These are phyloP conservation scores for Arthroderma uncinatum DNA, from an alignment of 2,329 filamentous ascomycete species.

Conservation along the genomic window DNA sequence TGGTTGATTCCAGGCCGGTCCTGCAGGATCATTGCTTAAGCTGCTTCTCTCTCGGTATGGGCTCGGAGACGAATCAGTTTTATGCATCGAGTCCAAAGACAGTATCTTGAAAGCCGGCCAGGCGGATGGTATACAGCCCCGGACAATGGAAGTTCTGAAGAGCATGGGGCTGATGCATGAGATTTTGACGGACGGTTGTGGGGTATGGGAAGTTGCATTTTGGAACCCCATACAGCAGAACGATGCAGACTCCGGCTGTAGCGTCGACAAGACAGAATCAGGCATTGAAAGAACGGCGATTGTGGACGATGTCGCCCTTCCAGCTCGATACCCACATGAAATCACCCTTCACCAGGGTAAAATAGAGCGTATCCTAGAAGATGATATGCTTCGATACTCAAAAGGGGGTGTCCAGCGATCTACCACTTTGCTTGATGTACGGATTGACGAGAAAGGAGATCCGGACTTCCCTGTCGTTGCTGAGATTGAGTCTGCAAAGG, in stretches of 20 bases:
- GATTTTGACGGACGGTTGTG: conserved; percentile 47
- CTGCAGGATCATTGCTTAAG: conserved; percentile 34
- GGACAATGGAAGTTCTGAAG: conserved; percentile 35
- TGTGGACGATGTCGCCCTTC: conserved; percentile 9
- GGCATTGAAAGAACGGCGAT: conserved; percentile 10
- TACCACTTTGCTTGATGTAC: conserved; percentile 53
- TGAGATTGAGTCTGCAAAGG: conserved; percentile 23
- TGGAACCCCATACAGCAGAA: conserved; percentile 34
- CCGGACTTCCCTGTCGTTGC: conserved; percentile 28
- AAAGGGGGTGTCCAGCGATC: conserved; percentile 49
- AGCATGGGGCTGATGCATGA: conserved; percentile 38
- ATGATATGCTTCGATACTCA: conserved; percentile 52
- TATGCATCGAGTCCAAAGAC: conserved; percentile 35
- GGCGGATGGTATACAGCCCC: conserved; percentile 34
- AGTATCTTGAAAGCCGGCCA: conserved; percentile 32
- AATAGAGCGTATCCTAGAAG: conserved; percentile 60
- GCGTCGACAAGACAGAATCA: conserved; percentile 27
- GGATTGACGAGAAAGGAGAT: conserved; percentile 42
- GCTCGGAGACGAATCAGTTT: conserved; percentile 30
- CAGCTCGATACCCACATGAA: conserved; percentile 51
- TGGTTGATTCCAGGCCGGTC: conserved; percentile 27
- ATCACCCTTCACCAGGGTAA: conserved; percentile 60
- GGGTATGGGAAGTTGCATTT: conserved; percentile 48
- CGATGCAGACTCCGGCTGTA: background rate
- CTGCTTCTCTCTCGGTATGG: conserved; percentile 37